Base-by-base conservation (phyloP, 768 basidiomycete genomes). In the Pulveroboletus frians region DNA sequence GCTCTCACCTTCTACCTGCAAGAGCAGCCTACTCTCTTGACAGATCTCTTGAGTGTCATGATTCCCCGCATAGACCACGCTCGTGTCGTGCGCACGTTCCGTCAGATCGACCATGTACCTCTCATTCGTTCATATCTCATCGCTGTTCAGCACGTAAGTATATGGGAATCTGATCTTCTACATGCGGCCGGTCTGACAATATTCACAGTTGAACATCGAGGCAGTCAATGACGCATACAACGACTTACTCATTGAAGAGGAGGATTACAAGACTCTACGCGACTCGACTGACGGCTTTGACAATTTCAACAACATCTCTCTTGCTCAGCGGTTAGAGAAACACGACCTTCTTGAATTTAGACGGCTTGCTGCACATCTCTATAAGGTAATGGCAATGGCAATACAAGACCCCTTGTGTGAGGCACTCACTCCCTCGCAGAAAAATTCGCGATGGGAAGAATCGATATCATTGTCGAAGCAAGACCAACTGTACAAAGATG, bases 211-310 rank as follows among this genome's bases (percentile, higher is more conserved):
- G 63, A 97, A 99, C 68, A 81, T 98, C 39, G 91, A 94, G 63
- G 91, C 94, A 14, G 92, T 99, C 62, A 99, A 99, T 62, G 93
- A 96, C 57, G 94, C 95, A 8, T 97, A 96, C 73, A 97, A 98
- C 61, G 89, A 92, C 61, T 75, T 99, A n/a, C 77, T 98, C 37
- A 98, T 99, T 51, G 96, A 99, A 68, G 96, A 99, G 68, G 96
- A 99, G 70, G 95, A 99, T 65, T 92, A 94, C 76, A 92, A 95
- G 69, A 97, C 95, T 0, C 80, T 99, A 8, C 88, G 95, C 9
- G 96, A 96, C 68, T 94, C 92, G 9, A 94, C 98, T 45, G 95
- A 98, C 71, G 93, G 93, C 67, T 94, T 96, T 63, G 93, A 97
- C 71, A 97, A 96, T 71, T 99, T 96, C 74, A 90, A 98, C 70